Evolutionary conservation across 495 filamentous ascomycete genomes (phyloP), one percentile per base, ranked within the genome.

Genomic region (Oleoguttula mirabilis): DNA sequence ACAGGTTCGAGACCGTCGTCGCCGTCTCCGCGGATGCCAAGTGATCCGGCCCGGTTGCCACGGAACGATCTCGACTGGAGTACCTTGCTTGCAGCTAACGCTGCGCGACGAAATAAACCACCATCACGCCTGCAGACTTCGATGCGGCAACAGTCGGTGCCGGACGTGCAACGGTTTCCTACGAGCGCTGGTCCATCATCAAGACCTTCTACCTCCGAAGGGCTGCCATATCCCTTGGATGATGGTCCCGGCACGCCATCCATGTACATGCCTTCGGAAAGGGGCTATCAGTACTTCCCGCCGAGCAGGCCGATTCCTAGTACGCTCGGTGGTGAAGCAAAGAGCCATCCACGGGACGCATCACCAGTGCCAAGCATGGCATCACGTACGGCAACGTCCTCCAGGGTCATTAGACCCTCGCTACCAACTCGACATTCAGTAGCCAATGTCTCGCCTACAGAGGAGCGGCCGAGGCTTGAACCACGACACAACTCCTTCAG

Each of bases 1-100:
- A 33, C 43, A 3, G 24, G 34, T 14, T 55, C 52, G 4, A 23
- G 53, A 31, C 45, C 53, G 10, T 42, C 45, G n/a, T 55, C 53
- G 3, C 50, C 50, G 1, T 30, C 31, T 6, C 37, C 51, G 2
- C 20, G 35, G 10, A 45, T 39, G 16, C 32, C 45, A 30, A 30
- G 16, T 10, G 50, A 44, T n/a, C 10, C 38, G 11, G 8, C 50
- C 2, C 39, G 50, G 8, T 11, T 53, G 12, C 50, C 50, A 10
- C 19, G 22, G 22, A 44, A 35, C n/a, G 50, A 53, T 14, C 2
- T 44, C 8, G 50, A 53, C 35, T 53, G 50, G 50, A 53, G 40
- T 23, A 28, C 40, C 12, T n/a, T 53, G 10, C 33, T 53, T 3
- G 45, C 44, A 11, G 45, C 50, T 1, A 53, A 53, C 38, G 50